Base-by-base conservation (phyloP, 2,329 filamentous ascomycete genomes). In the Metarhizium rileyi region DNA sequence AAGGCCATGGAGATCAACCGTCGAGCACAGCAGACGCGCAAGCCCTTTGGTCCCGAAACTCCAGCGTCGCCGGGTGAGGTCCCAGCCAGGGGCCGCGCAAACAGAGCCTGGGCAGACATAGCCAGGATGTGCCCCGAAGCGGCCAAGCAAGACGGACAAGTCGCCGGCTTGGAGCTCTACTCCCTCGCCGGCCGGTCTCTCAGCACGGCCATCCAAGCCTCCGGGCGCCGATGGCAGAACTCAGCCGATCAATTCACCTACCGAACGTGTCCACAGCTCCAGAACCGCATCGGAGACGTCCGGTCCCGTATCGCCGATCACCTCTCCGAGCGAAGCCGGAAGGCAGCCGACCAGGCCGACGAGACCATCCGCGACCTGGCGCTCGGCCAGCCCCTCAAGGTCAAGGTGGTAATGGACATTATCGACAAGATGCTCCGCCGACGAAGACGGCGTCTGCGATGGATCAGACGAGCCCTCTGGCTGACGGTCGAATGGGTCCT, bases 401-500 rank as follows among this genome's bases (percentile, higher is more conserved):
- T 94, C 46, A 95, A 95, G 68, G 77, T 81, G 41, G 79, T 95
- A 36, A 80, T 83, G 44, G 90, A 95, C 63, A 78, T 81, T 16
- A 86, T 96, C 52, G 77, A 93, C 52, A 80, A 86, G 60, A 83
- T 87, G 72, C 75, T 90, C 47, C 75, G 87, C 52, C 76, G 86
- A 52, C 75, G 89, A 47, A 75, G 81, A 14, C 67, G 81, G 27
- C 69, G 80, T 50, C 81, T 93, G 61, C 75, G 87, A 49, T 90
- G 88, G 81, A 67, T 90, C 23, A 75, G 88, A 36, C 75, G 87
- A 14, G 80, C 82, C 1, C 84, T 88, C 14, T 97, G 90, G 78
- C 81, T 90, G 49, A 68, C 84, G 20, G 79, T 96, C 16, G 91
- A 97, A 71, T 96, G 90, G 89, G 71, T 81, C 46, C 76, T 97